Evolutionary conservation across 2,329 filamentous ascomycete species (phyloP), one percentile per base, ranked within the genome.

Genomic region (Nothomitra cinnamomea): DNA sequence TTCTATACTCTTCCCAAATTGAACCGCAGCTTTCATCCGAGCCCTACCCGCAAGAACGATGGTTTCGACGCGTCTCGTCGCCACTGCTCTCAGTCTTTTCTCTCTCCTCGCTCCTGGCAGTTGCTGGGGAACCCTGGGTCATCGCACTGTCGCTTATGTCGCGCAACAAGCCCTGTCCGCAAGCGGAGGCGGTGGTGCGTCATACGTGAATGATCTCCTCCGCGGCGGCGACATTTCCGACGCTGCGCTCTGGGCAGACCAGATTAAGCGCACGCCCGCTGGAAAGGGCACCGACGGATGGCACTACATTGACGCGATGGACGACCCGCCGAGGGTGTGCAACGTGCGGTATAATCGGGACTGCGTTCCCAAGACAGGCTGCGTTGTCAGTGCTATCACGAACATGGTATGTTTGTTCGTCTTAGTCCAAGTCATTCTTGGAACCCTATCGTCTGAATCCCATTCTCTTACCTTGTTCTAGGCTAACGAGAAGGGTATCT

Each of bases 241-340:
- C 54, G 74, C 83, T 2, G 80, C 81, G 2, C 78, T 78, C 8
- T 84, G 81, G 81, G 80, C 80, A 28, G 80, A 84, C 66, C 79
- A 72, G 40, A 72, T 80, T 63, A 73, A 79, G 22, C 83, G 83
- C 67, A 81, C 77, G 6, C 72, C 73, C 63, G 80, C 76, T 69
- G 79, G 78, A 13, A 70, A 71, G 38, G 83, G 78, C 65, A 78
- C 75, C 7, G 76, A 72, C 58, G 73, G 73, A 35, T 82, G 81
- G 64, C 80, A 84, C 70, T 84, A 79, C 67, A 83, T 84, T 66
- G 80, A 83, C 63, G 79, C 80, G 56, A 73, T 81, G 60, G 80
- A 84, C 65, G 64, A 67, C 59, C 80, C 80, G 54, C 80, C 80
- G 1, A 60, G 61, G 15, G 68, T 65, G 47, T 83, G 80, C 67